phyloP scores from a whole-genome alignment of 2,329 filamentous ascomycete genomes.

The Sclerotiophoma versabilis region DNA sequence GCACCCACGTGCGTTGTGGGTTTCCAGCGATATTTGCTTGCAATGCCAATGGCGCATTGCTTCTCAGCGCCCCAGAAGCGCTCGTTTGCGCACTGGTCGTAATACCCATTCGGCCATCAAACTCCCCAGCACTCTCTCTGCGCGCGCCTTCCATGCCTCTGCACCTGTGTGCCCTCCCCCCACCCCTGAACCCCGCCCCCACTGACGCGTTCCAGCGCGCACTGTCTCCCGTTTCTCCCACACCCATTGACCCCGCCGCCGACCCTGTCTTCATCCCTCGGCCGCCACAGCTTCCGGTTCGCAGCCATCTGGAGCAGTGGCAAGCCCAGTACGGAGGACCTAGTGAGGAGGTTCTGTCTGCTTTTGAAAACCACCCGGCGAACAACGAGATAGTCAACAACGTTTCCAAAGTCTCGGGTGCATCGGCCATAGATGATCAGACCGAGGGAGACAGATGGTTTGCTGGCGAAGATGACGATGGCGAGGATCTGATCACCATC shows the following conservation, averaged over 20 bases:
- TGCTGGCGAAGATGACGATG: slow-evolving; percentile 34
- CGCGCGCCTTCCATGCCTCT: slow-evolving; percentile 34
- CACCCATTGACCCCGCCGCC: slow-evolving; percentile 9
- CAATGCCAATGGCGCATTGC: slow-evolving; percentile 36
- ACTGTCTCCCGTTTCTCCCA: slow-evolving; percentile 16
- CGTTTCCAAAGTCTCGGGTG: slow-evolving; percentile 30
- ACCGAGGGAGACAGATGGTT: slow-evolving; percentile 28
- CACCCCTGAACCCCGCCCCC: neutral
- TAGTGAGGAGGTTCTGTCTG: slow-evolving; percentile 35
- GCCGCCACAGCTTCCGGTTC: slow-evolving; percentile 28
- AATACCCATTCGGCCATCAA: slow-evolving; percentile 3
- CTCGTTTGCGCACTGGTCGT: neutral
- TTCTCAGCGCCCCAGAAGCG: neutral
- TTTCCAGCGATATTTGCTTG: slow-evolving; percentile 29
- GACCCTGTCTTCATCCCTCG: slow-evolving; percentile 23
- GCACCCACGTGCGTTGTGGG: slow-evolving; percentile 24
- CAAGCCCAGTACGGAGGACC: slow-evolving; percentile 51
- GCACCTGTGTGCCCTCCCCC: slow-evolving; percentile 22
- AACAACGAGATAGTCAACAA: slow-evolving; percentile 34
- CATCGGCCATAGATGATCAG: slow-evolving; percentile 35
- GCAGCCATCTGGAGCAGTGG: slow-evolving; percentile 50
- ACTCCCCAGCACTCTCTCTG: slow-evolving; percentile 12
- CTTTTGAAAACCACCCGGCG: slow-evolving; percentile 42
- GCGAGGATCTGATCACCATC: slow-evolving; percentile 44
- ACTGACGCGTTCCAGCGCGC: slow-evolving; percentile 26